Percentiles rank a stretch among this genome's conserved stretches.
These are phyloP conservation scores for Medicago ruthenica DNA, from an alignment of 306 rosid species.

Conservation along the genomic window DNA sequence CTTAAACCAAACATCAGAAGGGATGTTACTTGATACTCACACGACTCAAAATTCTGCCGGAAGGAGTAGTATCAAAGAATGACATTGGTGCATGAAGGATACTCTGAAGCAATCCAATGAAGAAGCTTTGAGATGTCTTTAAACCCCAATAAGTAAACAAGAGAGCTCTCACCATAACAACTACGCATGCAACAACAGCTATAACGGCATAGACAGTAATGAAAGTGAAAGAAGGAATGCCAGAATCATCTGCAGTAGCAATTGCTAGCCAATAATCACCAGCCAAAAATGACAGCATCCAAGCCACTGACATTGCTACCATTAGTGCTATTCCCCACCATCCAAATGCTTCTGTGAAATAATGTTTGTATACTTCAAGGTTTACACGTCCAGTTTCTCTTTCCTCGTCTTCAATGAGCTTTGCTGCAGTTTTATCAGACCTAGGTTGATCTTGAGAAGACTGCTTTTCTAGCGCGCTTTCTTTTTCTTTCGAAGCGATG, in stretches of 20 bases:
- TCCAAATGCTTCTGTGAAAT: conserved; percentile 83
- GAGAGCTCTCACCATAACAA: conserved; percentile 56
- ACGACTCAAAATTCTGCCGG: conserved; percentile 89
- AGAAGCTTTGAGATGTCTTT: conserved; percentile 75
- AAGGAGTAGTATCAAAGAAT: conserved; percentile 93
- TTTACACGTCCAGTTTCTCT: conserved; percentile 76
- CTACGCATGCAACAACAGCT: conserved; percentile 46
- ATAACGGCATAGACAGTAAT: conserved; percentile 67
- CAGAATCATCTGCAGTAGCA: conserved; percentile 61
- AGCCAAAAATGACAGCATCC: conserved; percentile 62
- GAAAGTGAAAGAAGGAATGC: conserved; percentile 55
- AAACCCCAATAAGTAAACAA: conserved; percentile 63
- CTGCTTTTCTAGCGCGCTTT: conserved; percentile 44
- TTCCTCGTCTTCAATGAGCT: conserved; percentile 85
- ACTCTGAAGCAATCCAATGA: conserved; percentile 63
- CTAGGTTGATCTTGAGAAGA: conserved; percentile 49
- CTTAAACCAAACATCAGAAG: background rate
- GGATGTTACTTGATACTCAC: conserved; percentile 48
- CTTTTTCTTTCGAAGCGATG: conserved; percentile 54
- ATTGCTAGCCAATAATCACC: conserved; percentile 86
- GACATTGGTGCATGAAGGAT: conserved; percentile 90
- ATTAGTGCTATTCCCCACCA: conserved; percentile 76
- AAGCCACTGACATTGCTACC: conserved; percentile 51
- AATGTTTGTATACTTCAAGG: conserved; percentile 66
- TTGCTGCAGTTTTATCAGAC: conserved; percentile 59